These are phyloP conservation scores for Paxillus involutus DNA, from an alignment of 768 basidiomycete genomes.

Conservation along the genomic window DNA sequence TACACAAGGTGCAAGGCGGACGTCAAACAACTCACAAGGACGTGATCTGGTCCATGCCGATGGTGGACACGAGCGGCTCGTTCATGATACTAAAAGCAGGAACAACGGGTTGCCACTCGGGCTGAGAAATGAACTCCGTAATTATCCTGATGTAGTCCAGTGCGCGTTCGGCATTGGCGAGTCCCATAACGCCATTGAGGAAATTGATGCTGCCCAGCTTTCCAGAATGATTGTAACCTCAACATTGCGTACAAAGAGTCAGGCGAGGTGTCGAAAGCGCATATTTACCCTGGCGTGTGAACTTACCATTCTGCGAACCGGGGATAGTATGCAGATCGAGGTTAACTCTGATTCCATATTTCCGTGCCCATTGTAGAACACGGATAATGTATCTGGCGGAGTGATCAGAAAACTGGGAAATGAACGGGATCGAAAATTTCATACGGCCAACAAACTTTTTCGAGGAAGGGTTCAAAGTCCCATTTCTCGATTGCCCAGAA, in stretches of 20 bases:
- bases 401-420: background rate
- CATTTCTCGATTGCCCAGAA: slow-evolving; percentile 87
- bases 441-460: slow-evolving; percentile 72
- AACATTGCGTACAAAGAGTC: slow-evolving; percentile 1
- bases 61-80: slow-evolving; percentile 51
- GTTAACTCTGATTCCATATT: slow-evolving; percentile 85
- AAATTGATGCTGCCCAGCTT: slow-evolving; percentile 63
- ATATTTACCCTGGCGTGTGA: background rate
- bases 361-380: slow-evolving; percentile 78
- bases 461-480: slow-evolving; percentile 74
- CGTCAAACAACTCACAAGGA: slow-evolving; percentile 54
- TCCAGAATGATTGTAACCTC: slow-evolving; percentile 62
- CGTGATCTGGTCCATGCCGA: slow-evolving; percentile 54
- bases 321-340: slow-evolving; percentile 81
- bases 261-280: background rate
- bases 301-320: slow-evolving; percentile 72
- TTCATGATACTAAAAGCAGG: slow-evolving; percentile 65
- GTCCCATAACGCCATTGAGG: slow-evolving; percentile 72
- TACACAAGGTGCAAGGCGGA: background rate
- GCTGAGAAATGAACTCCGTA: slow-evolving; percentile 80
- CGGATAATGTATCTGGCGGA: slow-evolving; percentile 65
- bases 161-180: slow-evolving; percentile 81
- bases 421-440: slow-evolving; percentile 16
- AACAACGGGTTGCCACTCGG: slow-evolving; percentile 64
- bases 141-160: slow-evolving; percentile 74